phyloP scores from a whole-genome alignment of 2,329 filamentous ascomycete genomes.

The Penicillium sp. region DNA sequence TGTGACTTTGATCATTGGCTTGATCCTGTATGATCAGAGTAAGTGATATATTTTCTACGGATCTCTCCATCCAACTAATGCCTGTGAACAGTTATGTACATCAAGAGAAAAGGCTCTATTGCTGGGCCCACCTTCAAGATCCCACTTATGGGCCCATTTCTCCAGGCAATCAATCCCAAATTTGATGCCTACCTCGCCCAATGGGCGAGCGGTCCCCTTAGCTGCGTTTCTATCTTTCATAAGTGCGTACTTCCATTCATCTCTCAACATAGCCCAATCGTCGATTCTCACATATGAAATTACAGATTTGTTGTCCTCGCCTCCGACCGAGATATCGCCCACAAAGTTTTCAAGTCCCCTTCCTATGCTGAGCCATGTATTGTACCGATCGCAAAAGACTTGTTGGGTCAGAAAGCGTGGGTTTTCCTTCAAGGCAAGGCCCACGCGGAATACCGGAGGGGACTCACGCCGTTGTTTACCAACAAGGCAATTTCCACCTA shows the following conservation, averaged over 20 bases:
- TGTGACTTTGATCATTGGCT: slow-evolving; percentile 64
- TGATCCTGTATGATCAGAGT: slow-evolving; percentile 84
- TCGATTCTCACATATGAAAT: slow-evolving; percentile 6
- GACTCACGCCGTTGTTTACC: slow-evolving; percentile 85
- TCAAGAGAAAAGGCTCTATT: slow-evolving; percentile 71
- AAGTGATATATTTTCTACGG: slow-evolving; percentile 21
- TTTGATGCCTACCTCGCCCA: slow-evolving; percentile 83
- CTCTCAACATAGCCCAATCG: background rate
- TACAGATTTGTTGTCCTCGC: slow-evolving; percentile 87
- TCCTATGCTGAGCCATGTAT: slow-evolving; percentile 85
- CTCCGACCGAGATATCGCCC: slow-evolving; percentile 84
- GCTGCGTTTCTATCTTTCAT: slow-evolving; percentile 94
- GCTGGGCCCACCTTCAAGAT: slow-evolving; percentile 72
- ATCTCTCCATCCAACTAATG: slow-evolving; percentile 5
- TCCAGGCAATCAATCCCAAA: slow-evolving; percentile 82
- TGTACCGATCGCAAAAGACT: slow-evolving; percentile 83
- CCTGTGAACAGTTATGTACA: slow-evolving; percentile 65
- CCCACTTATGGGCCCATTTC: slow-evolving; percentile 83
- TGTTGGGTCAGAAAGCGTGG: slow-evolving; percentile 84
- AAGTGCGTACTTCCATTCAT: slow-evolving; percentile 61
- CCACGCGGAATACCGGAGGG: slow-evolving; percentile 90
- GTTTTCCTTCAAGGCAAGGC: slow-evolving; percentile 88
- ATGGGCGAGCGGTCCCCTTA: slow-evolving; percentile 84
- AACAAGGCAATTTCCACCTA: slow-evolving; percentile 80
- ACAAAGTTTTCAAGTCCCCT: slow-evolving; percentile 90